Evolutionary conservation across 208 protist genomes (phyloP).

Genomic region (Leishmania amazonensis): DNA sequence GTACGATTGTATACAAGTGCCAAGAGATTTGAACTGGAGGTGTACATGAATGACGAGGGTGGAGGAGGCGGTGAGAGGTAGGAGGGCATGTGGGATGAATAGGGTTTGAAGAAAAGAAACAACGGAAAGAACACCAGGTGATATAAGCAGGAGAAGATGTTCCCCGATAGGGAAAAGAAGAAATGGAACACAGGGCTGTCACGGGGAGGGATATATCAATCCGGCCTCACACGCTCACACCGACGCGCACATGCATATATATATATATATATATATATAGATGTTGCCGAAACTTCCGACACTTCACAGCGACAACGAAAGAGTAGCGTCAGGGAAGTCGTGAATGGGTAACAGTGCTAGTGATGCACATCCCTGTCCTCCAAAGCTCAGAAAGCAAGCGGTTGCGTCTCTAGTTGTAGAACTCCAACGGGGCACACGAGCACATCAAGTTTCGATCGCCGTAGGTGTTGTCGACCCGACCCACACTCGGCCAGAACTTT

Average conservation of each 20-base stretch:
- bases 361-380: not conserved
- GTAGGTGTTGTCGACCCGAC: conserved; percentile 95
- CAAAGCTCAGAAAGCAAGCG: not conserved
- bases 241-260: not conserved
- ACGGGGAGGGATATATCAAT: not conserved
- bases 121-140: not conserved
- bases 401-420: conserved; percentile 45
- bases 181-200: not conserved
- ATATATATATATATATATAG: not conserved
- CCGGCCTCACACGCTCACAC: not conserved
- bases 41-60: not conserved
- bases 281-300: not conserved
- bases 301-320: too few relatives aligned
- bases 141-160: not conserved
- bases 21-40: not conserved
- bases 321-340: not conserved
- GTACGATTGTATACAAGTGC: not conserved
- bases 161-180: not conserved
- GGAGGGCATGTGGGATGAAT: too few relatives aligned
- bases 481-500: conserved; percentile 97
- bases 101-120: not conserved
- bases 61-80: too few relatives aligned
- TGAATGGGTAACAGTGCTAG: not conserved
- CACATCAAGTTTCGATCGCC: conserved; percentile 97
- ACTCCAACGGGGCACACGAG: conserved; percentile 81